Evolutionary conservation across 441 rosid species (phyloP).

Genomic region (Corymbia calophylla): DNA sequence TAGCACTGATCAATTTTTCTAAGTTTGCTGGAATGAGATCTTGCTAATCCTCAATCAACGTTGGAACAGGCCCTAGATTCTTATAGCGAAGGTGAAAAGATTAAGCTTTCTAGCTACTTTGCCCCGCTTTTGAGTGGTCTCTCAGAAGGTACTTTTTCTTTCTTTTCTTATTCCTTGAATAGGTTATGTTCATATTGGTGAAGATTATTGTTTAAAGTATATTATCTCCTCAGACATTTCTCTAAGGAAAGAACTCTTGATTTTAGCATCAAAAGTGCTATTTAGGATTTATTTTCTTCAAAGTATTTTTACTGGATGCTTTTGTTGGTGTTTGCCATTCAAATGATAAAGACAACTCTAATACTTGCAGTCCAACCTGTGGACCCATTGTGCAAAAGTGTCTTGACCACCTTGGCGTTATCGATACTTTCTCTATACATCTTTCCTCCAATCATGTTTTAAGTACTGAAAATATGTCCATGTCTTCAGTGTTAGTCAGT

Average conservation of each 20-base stretch:
- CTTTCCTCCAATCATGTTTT: neutral
- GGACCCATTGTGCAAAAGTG: neutral
- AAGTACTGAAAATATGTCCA: neutral
- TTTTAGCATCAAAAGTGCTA: neutral
- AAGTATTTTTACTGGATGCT: neutral
- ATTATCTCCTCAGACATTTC: neutral
- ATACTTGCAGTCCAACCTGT: neutral
- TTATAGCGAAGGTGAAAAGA: conserved; percentile 16
- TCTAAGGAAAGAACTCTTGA: neutral
- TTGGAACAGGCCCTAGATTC: conserved; percentile 67
- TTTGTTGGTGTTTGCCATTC: neutral
- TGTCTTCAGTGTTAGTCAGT: neutral
- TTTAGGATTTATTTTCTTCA: neutral
- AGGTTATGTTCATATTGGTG: neutral
- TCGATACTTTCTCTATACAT: neutral
- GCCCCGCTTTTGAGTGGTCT: conserved; percentile 68
- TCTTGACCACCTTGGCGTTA: neutral
- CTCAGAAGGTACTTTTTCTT: conserved; percentile 47
- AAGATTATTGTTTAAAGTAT: neutral
- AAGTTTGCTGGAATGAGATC: neutral
- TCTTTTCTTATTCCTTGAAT: neutral
- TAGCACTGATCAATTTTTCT: neutral
- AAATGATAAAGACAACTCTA: neutral
- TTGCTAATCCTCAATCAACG: neutral
- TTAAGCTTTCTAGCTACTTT: conserved; percentile 27